Evolutionary conservation across 371 early-diverging fungal species (phyloP).

Genomic region (Mortierella sp.): DNA sequence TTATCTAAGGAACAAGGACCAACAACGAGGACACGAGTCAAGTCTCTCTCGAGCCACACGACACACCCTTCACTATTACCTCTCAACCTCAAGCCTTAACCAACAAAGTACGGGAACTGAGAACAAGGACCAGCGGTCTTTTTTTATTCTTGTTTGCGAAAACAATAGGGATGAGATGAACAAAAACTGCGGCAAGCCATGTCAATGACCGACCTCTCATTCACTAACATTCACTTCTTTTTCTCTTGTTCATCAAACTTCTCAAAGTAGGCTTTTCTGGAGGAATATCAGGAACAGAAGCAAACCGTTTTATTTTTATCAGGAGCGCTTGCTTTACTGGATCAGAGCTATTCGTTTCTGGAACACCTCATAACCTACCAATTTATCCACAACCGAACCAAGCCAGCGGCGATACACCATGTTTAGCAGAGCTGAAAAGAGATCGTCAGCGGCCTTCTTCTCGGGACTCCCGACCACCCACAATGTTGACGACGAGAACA

Average conservation of each 20-base stretch:
- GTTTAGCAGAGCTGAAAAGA: slow-evolving; percentile 21
- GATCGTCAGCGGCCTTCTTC: not conserved
- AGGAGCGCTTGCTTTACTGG: not conserved
- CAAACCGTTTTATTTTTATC: not conserved
- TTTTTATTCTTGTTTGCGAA: not conserved
- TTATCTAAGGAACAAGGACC: not conserved
- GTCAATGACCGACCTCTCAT: not conserved
- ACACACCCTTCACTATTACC: too few relatives aligned
- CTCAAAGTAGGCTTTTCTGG: too few relatives aligned
- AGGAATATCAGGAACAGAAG: not conserved
- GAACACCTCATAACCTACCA: not conserved
- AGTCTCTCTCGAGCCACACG: too few relatives aligned
- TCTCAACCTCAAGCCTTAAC: too few relatives aligned
- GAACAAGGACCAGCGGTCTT: not conserved
- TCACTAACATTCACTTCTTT: not conserved
- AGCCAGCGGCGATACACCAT: not conserved
- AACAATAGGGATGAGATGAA: not conserved
- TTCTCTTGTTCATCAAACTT: not conserved
- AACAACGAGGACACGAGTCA: not conserved
- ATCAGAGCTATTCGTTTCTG: not conserved
- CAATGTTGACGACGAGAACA: slow-evolving; percentile 51
- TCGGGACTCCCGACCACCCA: slow-evolving; percentile 31
- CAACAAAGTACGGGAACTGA: not conserved
- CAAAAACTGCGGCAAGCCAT: not conserved
- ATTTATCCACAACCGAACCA: not conserved